Evolutionary conservation across 495 filamentous ascomycete species (phyloP).

Genomic region (Neurospora pannonica): DNA sequence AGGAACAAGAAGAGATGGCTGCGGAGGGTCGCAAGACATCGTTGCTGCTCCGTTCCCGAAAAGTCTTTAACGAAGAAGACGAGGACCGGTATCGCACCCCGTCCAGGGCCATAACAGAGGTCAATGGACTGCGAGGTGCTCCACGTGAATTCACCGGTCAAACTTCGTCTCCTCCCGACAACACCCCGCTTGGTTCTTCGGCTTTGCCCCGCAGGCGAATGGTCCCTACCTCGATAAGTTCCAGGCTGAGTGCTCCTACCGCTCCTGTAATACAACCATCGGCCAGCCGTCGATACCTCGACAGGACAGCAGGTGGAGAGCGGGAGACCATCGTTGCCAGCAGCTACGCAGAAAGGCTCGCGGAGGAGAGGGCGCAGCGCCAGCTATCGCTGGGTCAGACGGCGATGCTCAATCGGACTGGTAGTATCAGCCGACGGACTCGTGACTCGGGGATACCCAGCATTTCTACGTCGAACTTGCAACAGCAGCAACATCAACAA

Average conservation of each 20-base stretch:
- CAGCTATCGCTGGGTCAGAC: constrained; percentile 32
- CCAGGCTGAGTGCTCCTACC: constrained; percentile 22
- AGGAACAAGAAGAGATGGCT: constrained; percentile 40
- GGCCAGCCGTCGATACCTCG: constrained; percentile 36
- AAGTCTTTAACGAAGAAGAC: constrained; percentile 36
- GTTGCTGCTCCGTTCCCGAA: constrained; percentile 27
- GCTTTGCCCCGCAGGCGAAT: constrained; percentile 35
- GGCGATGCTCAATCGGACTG: constrained; percentile 30
- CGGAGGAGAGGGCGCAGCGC: constrained; percentile 32
- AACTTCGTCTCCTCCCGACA: constrained; percentile 18
- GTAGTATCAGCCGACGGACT: constrained; percentile 31
- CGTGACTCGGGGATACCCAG: constrained; percentile 29
- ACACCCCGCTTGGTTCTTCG: constrained; percentile 21
- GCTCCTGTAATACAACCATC: constrained; percentile 14
- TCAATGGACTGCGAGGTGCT: constrained; percentile 27
- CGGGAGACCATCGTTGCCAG: constrained; percentile 21
- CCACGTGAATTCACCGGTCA: constrained; percentile 25
- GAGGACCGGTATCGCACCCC: constrained; percentile 42
- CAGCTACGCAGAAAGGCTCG: constrained; percentile 25
- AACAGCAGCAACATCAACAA: not conserved
- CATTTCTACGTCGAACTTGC: not conserved
- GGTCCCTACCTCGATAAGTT: constrained; percentile 27
- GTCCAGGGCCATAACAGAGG: constrained; percentile 48
- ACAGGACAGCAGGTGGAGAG: constrained; percentile 29
- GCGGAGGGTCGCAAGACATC: constrained; percentile 31